Base-by-base conservation (phyloP, 1,284 basidiomycete species). In the Laetiporus sulphureus region DNA sequence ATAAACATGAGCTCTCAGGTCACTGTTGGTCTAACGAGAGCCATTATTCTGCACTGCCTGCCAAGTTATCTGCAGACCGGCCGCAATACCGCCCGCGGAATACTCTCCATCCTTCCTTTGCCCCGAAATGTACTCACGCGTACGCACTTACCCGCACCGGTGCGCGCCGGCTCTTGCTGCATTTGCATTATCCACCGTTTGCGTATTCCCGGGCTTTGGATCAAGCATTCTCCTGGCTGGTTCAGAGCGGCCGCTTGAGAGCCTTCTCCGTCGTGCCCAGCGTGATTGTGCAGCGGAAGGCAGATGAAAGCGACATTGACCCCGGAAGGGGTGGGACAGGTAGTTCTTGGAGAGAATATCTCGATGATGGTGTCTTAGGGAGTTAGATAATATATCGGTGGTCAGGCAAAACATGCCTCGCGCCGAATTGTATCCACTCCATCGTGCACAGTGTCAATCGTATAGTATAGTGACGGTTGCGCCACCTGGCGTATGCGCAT, bases 131-230 rank as follows among this genome's bases (percentile, higher is more conserved):
- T 57, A 83, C 79, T 1, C 82, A 85, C 47, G 81, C 74, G 1
- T 85, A 84, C 50, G 75, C 68, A 0, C 57, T 83, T 22, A 77
- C 78, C 10, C 63, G 62, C 3, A 46, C 54, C 0, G 80, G 80
- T 19, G 80, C 79, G 1, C 69, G 69, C 4, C 68, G 71, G 13
- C 63, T 83, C 5, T 61, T 77, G 2, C 62, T 67, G 8, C 71
- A 83, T 51, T 65, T 84, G 5, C 67, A 63, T 0, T 64, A 79
- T 48, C 66, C 77, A 16, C 77, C 73, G 0, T 89, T 89, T 52
- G 80, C 82, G 1, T 88, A 85, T 53, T 83, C 83, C 2, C 77
- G 87, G 8, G 81, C 85, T 0, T 70, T 86, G 41, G 82, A 90
- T 50, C 83, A 87, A 51, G 84, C 82, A 3, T 64, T 83, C 19